Base-by-base conservation (phyloP, 2,329 filamentous ascomycete genomes). In the Aspergillus candidus region DNA sequence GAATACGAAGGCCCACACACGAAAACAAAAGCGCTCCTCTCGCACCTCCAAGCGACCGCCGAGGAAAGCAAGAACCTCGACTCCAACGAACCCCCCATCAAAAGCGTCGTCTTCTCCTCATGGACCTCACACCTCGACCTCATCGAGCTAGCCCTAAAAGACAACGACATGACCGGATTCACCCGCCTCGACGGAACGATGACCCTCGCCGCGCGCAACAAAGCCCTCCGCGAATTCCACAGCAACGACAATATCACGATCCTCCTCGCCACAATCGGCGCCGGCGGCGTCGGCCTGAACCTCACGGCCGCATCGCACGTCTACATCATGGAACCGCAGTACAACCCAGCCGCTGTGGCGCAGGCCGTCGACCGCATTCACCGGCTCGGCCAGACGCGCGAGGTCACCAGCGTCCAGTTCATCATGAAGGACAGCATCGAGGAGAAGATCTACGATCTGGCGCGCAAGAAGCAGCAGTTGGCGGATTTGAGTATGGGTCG, bases 321-420 rank as follows among this genome's bases (percentile, higher is more conserved):
- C 11, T 97, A 93, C 63, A 86, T 97, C 57, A 97, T 98, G 91
- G 93, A 98, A 64, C 93, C 93, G 4, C 90, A 96, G 61, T 98
- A 91, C 72, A 98, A 98, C 59, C 93, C 93, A 0, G 90, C 89
- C 0, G 88, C 90, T 0, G 91, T 98, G 66, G 87, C 89, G 4
- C 93, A 98, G 68, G 93, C 93, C 2, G 78, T 97, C 6, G 93
- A 97, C 63, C 87, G 93, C 27, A 88, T 98, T 5, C 90, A 95
- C 64, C 83, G 90, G 13, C 73, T 96, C 2, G 90, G 93, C 0
- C 93, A 98, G 72, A 93, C 80, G 56, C 77, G 93, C n/a, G 79
- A 83, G 11, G 93, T 98, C 0, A 78, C 79, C n/a, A 94, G 89
- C 2, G 82, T 87, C 32, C 81, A 90, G 32, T 97, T 88, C 65